phyloP scores from a whole-genome alignment of 1,139 yeast species.

The Ogataea hybrid region DNA sequence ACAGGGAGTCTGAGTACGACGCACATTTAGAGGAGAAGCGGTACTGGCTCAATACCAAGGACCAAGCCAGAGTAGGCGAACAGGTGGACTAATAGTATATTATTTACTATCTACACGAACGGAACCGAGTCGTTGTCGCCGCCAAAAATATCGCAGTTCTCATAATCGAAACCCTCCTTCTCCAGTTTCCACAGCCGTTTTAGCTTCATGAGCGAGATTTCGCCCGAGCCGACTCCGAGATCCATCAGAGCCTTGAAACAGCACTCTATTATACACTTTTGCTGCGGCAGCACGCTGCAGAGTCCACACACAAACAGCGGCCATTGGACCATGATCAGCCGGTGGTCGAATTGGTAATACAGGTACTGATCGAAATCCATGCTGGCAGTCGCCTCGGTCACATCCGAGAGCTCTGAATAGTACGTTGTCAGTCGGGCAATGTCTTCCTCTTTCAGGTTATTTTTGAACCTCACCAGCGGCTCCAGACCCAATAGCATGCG shows the following conservation, averaged over 20 bases:
- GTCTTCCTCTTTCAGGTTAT: conserved; percentile 17
- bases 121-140: conserved; percentile 34
- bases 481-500: conserved; percentile 37
- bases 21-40: conserved; percentile 39
- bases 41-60: conserved; percentile 38
- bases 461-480: conserved; percentile 25
- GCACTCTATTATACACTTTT: conserved; percentile 32
- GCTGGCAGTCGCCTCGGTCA: not conserved
- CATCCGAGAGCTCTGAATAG: conserved; percentile 12
- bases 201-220: conserved; percentile 32
- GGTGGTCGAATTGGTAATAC: conserved; percentile 33
- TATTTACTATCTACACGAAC: conserved; percentile 25
- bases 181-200: conserved; percentile 38
- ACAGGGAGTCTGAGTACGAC: conserved; percentile 45
- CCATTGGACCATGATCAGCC: conserved; percentile 40
- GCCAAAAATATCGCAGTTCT: conserved; percentile 31
- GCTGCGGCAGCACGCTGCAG: conserved; percentile 31
- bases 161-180: conserved; percentile 45
- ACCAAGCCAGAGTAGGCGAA: conserved; percentile 36
- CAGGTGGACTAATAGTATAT: conserved; percentile 21
- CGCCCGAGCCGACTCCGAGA: conserved; percentile 38
- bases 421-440: conserved; percentile 15
- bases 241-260: conserved; percentile 34
- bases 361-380: conserved; percentile 27
- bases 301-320: conserved; percentile 38